Percentiles rank a stretch among this genome's conserved stretches.
Evolutionary conservation across 1,284 basidiomycete species (phyloP).

Genomic region (Erythrobasidium hasegawianum): DNA sequence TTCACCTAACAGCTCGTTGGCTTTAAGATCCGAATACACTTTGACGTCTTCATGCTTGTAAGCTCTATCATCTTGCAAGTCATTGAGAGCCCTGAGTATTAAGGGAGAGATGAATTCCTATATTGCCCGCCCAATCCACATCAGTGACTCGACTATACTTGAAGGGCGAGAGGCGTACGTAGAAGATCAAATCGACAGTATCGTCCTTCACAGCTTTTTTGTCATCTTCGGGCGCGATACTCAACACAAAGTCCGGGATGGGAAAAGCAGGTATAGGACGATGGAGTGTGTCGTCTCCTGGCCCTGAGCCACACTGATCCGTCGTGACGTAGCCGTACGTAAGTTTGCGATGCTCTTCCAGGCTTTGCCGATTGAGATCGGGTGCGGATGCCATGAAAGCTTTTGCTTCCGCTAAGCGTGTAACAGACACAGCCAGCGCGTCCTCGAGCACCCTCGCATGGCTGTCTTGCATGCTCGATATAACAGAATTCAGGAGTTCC

Average conservation of each 20-base stretch:
- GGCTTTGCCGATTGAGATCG: background rate
- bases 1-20: conserved; percentile 25
- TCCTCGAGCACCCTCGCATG: background rate
- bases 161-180: conserved; percentile 24
- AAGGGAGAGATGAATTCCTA: conserved; percentile 44
- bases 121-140: too few species aligned
- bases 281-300: conserved; percentile 46
- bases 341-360: conserved; percentile 2
- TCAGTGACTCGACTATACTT: too few species aligned
- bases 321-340: conserved; percentile 37
- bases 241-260: conserved; percentile 45
- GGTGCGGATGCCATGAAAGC: background rate
- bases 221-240: background rate
- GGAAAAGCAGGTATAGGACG: conserved; percentile 39
- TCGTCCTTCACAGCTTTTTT: background rate
- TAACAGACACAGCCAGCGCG: background rate
- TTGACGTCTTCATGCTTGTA: conserved; percentile 36
- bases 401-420: background rate
- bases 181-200: conserved; percentile 41
- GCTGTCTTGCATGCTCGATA: background rate
- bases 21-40: conserved; percentile 29
- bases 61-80: conserved; percentile 21
- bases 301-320: conserved; percentile 41
- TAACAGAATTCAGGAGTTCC: conserved; percentile 2
- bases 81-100: conserved; percentile 40